These are phyloP conservation scores for Angomonas ambiguus DNA, from an alignment of 208 protist species.

Conservation along the genomic window DNA sequence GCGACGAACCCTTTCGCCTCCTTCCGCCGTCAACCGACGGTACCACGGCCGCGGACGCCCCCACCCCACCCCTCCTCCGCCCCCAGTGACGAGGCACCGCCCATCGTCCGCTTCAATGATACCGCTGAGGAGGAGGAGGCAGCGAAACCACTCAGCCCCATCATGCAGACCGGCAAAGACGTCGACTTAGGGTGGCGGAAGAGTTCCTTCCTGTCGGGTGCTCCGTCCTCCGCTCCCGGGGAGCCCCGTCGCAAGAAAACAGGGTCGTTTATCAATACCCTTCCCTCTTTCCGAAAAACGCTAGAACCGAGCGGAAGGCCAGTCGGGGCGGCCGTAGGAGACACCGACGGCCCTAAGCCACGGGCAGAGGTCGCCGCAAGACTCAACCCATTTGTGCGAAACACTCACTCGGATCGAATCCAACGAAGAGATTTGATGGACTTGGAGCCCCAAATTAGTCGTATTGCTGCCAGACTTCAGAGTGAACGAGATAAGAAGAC, in stretches of 20 bases:
- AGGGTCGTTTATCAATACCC: not conserved
- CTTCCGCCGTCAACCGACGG: not conserved
- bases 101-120: not conserved
- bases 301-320: not conserved
- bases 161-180: not conserved
- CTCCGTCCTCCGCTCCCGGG: not conserved
- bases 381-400: conserved; percentile 7
- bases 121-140: not conserved
- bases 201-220: not conserved
- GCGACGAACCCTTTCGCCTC: not conserved
- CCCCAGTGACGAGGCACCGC: not conserved
- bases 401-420: not conserved
- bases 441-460: conserved; percentile 5
- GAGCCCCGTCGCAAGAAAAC: not conserved
- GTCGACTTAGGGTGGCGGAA: not conserved
- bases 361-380: not conserved
- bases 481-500: not conserved
- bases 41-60: not conserved
- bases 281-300: not conserved
- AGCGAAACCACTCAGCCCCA: not conserved
- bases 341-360: not conserved
- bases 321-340: not conserved
- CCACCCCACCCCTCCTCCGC: not conserved
- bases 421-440: conserved; percentile 10
- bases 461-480: not conserved